Evolutionary conservation across 2,329 filamentous ascomycete genomes (phyloP), one percentile per base, ranked within the genome.

Genomic region (Aspergillus hortae): DNA sequence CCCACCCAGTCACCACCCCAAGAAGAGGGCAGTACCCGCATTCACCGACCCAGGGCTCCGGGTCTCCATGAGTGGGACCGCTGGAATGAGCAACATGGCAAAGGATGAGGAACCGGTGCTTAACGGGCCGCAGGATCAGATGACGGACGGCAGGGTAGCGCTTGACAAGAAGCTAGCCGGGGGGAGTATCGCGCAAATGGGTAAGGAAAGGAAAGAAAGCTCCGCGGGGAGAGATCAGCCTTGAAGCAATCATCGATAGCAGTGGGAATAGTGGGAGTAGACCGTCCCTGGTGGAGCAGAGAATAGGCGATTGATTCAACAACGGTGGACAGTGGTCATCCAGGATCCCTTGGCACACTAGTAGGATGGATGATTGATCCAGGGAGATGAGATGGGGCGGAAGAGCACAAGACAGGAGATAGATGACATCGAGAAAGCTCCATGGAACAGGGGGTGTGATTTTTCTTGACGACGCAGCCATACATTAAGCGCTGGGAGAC

Each of bases 41-140:
- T 59, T 53, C 54, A 48, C 46, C 56, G 60, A 56, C 52, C 62
- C 62, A 60, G 46, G 45, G 49, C 48, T 57, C 51, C 55, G 60
- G 60, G 58, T 61, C 60, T 55, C 56, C 53, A 55, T 51, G 53
- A 51, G 51, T 58, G 55, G 56, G 48, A 53, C 53, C 53, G 23
- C 43, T 56, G 48, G 52, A 54, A 55, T 56, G 56, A 48, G 49
- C 42, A 44, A 52, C 56, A 53, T 49, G 50, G 43, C 41, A 54
- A 56, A 47, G 42, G 56, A 51, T 46, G 41, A 19, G 43, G 49
- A 40, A 33, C 51, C 47, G 51, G 51, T 46, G 46, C 44, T 53
- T 60, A 56, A 56, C 49, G 56, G 52, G 42, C 56, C 50, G 49
- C 54, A 40, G 41, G 45, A 50, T 51, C 56, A 61, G 58, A 57